These are phyloP conservation scores for Penicillium tannophilum DNA, from an alignment of 495 filamentous ascomycete genomes.

Conservation along the genomic window DNA sequence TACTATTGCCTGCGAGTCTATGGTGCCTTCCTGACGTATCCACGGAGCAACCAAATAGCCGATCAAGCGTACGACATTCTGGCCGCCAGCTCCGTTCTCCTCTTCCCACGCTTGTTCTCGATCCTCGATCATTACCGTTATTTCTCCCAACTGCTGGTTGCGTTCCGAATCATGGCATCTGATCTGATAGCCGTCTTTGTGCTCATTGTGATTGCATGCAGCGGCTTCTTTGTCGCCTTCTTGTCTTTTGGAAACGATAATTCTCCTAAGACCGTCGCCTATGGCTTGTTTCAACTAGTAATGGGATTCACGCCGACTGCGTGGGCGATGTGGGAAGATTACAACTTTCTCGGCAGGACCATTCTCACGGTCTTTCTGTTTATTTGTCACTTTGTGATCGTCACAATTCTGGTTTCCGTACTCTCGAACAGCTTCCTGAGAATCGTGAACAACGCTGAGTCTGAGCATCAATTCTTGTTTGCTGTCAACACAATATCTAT, in stretches of 20 bases:
- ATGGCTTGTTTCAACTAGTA: conserved; percentile 86
- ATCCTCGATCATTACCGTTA: conserved; percentile 92
- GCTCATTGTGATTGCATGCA: conserved; percentile 81
- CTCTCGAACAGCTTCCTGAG: conserved; percentile 93
- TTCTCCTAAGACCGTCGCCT: conserved; percentile 69
- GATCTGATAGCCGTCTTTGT: conserved; percentile 83
- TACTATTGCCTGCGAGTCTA: conserved; percentile 89
- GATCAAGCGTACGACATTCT: conserved; percentile 87
- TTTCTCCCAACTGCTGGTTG: conserved; percentile 91
- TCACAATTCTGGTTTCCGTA: conserved; percentile 90
- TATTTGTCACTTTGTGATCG: conserved; percentile 92
- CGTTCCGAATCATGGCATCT: conserved; percentile 88
- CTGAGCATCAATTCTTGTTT: conserved; percentile 93
- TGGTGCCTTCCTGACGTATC: conserved; percentile 75
- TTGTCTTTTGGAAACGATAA: conserved; percentile 70
- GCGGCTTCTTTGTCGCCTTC: conserved; percentile 94
- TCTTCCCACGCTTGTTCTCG: conserved; percentile 89
- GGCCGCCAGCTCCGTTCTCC: conserved; percentile 81
- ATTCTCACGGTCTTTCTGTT: conserved; percentile 82
- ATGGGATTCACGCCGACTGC: conserved; percentile 85
- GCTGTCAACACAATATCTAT: conserved; percentile 93
- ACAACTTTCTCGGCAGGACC: conserved; percentile 72
- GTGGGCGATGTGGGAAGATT: conserved; percentile 73
- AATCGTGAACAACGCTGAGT: conserved; percentile 85
- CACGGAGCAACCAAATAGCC: conserved; percentile 63